These are phyloP conservation scores for Podaxis sp. DNA, from an alignment of 768 basidiomycete genomes.

Conservation along the genomic window DNA sequence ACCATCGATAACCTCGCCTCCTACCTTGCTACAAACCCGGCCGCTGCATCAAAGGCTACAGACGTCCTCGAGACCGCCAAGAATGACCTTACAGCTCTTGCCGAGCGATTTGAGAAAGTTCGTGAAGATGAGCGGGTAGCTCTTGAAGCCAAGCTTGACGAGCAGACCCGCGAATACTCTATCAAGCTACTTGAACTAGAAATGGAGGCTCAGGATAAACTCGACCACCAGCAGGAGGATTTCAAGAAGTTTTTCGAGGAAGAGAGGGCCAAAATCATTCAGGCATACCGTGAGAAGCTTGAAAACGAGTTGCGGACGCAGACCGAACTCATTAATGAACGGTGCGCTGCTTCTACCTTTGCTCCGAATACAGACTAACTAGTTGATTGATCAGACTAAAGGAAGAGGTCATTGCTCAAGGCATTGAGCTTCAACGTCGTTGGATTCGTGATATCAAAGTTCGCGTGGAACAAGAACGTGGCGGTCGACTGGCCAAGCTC, in stretches of 20 bases:
- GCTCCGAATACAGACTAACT: neutral
- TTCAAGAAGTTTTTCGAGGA: constrained; percentile 80
- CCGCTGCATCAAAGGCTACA: constrained; percentile 64
- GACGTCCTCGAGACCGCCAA: constrained; percentile 81
- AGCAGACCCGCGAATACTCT: constrained; percentile 83
- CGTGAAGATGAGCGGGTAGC: constrained; percentile 76
- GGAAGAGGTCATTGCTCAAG: constrained; percentile 94
- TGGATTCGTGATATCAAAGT: constrained; percentile 98
- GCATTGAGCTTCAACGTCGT: constrained; percentile 93
- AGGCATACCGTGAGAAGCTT: constrained; percentile 83
- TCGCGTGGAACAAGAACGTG: constrained; percentile 94
- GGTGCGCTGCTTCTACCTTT: constrained; percentile 46
- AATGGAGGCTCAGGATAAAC: constrained; percentile 82
- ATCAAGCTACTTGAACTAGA: constrained; percentile 78
- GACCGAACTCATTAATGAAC: constrained; percentile 91
- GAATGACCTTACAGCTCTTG: constrained; percentile 76
- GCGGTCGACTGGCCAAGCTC: constrained; percentile 91
- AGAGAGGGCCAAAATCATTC: constrained; percentile 70
- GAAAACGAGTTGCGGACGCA: constrained; percentile 84
- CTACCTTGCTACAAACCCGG: constrained; percentile 75
- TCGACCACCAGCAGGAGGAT: constrained; percentile 83
- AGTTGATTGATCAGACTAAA: constrained; percentile 57
- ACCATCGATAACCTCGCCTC: constrained; percentile 92
- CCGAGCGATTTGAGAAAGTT: constrained; percentile 71
- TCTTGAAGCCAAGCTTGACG: constrained; percentile 67